Conservation (phyloP, 148 eudicot species). For the Rhododendron ferrugineum region DNA sequence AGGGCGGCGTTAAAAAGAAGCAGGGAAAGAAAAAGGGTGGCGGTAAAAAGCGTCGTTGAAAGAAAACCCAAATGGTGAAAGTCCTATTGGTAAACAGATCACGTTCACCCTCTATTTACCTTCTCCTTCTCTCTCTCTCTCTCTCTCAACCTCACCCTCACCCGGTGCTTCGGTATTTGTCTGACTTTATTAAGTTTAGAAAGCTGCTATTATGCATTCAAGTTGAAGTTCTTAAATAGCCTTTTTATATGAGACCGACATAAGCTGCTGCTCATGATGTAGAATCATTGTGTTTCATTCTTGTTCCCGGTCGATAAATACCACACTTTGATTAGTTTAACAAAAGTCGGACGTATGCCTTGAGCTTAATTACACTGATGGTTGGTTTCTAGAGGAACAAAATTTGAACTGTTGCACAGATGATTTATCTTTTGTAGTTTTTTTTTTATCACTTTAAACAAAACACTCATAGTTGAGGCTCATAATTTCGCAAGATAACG, state of each 20-base stretch:
- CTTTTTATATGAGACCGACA: not conserved
- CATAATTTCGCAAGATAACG: not conserved
- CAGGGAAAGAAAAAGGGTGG: slow-evolving; percentile 65
- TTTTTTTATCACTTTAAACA: not conserved
- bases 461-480: not conserved
- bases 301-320: not conserved
- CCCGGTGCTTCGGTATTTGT: not conserved
- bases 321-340: not conserved
- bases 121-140: not conserved
- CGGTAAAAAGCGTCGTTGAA: slow-evolving; percentile 44
- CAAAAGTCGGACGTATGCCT: not conserved
- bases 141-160: not conserved
- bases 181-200: not conserved
- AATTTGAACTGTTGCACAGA: not conserved
- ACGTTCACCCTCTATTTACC: not conserved
- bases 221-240: not conserved
- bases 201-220: not conserved
- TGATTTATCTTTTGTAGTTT: not conserved
- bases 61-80: not conserved
- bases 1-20: slow-evolving; percentile 44
- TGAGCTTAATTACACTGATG: not conserved
- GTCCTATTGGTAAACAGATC: not conserved
- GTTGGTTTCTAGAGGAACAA: not conserved
- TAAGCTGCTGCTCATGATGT: not conserved
- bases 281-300: not conserved